These are phyloP conservation scores for Cutaneotrichosporon mucoides DNA, from an alignment of 1,284 basidiomycete species.

Conservation along the genomic window DNA sequence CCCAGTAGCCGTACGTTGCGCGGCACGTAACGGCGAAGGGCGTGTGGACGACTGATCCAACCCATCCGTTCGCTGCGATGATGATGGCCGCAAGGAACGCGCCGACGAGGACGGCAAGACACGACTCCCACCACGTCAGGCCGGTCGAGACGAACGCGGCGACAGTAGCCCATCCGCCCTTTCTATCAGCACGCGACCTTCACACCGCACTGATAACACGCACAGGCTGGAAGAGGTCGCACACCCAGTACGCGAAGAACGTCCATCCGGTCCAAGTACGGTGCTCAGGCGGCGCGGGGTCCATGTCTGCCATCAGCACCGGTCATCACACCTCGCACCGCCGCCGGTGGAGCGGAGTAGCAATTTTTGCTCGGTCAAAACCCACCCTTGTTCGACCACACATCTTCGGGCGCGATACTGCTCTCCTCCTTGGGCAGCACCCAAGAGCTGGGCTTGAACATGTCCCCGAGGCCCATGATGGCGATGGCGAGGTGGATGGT, in stretches of 20 bases:
- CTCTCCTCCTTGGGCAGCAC: constrained; percentile 39
- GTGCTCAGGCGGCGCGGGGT: constrained; percentile 34
- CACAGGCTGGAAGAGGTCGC: constrained; percentile 8
- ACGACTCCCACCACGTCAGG: constrained; percentile 33
- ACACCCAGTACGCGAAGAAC: constrained; percentile 22
- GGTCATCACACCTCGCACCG: background rate
- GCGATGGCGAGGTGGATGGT: too few relatives aligned
- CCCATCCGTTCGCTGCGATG: constrained; percentile 58
- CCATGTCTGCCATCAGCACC: constrained; percentile 31
- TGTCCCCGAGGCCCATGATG: background rate
- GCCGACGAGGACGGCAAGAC: constrained; percentile 36
- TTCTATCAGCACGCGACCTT: constrained; percentile 6
- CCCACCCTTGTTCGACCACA: constrained; percentile 42
- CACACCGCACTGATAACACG: too few relatives aligned
- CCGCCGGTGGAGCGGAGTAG: background rate
- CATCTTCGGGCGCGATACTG: constrained; percentile 36
- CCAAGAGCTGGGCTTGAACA: constrained; percentile 15
- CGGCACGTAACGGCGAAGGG: constrained; percentile 69
- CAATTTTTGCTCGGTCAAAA: background rate
- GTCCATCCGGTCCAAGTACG: constrained; percentile 39
- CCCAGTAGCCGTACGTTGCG: constrained; percentile 71
- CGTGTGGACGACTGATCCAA: constrained; percentile 64
- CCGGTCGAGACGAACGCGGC: constrained; percentile 35
- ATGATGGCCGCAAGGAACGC: constrained; percentile 31
- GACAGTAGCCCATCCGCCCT: constrained; percentile 41